Base-by-base conservation (phyloP, 768 basidiomycete genomes). In the Leccinellum rugosiceps region DNA sequence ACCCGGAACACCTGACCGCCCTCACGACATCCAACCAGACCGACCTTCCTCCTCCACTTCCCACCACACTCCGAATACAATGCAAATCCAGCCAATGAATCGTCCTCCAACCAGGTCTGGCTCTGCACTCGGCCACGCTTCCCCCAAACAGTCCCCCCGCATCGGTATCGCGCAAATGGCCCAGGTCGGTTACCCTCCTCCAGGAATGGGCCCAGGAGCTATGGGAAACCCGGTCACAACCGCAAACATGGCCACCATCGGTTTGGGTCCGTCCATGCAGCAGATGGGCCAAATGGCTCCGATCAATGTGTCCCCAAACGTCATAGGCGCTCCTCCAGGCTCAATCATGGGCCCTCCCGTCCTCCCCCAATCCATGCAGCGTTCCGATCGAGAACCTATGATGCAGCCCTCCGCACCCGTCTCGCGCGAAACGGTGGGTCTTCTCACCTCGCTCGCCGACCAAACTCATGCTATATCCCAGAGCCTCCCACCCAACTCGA, bases 311-410 rank as follows among this genome's bases (percentile, higher is more conserved):
- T 4, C 28, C 28, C 4, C 4, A 28, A 28, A 28, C 28, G 28
- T 28, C 28, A 28, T 28, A 6, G 28, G 28, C 31, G 31, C 9
- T 31, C 9, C 31, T 3, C 31, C 31, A 28, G 28, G 28, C 31
- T 68, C 74, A 23, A 56, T 76, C 45, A 78, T 77, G 77, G 74
- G 75, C 11, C 77, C 75, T 5, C 77, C 77, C 23, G 68, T 73
- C 23, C 55, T 73, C 41, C 70, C 70, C 4, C 70, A 70, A 15
- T 23, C 53, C 9, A 53, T 74, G 55, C 58, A 65, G 38, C 61
- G 71, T 50, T 56, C 61, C 26, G 58, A 67, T 31, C 53, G 63
- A 61, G 62, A 66, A 19, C 50, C 59, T 51, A 66, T 69, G 45
- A 59, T 68, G 54, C 74, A 72, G 38, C 50, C 51, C 54, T 63